A percentile compares a stretch with the other conserved stretches of the same genome.
phyloP scores from a whole-genome alignment of 805 yeast species.

The Candida rishiriensis region DNA sequence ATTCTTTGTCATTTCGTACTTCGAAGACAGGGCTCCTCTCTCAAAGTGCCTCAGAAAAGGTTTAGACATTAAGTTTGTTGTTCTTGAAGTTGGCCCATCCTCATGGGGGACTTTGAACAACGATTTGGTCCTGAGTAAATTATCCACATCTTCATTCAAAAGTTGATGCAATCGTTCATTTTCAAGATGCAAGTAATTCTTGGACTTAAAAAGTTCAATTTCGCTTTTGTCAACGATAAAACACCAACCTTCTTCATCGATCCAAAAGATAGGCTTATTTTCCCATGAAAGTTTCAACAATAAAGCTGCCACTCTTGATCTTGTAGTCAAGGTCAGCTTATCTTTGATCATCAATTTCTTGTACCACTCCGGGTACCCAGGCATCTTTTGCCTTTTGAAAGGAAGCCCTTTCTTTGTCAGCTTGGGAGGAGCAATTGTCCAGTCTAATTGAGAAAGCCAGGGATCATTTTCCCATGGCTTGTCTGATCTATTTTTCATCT shows the following conservation, averaged over 20 bases:
- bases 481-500: conserved; percentile 38
- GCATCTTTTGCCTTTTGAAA: conserved; percentile 68
- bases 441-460: conserved; percentile 87
- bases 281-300: conserved; percentile 82
- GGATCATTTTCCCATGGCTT: conserved; percentile 58
- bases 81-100: conserved; percentile 69
- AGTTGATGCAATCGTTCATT: conserved; percentile 13
- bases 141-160: conserved; percentile 3
- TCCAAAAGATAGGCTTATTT: conserved; percentile 77
- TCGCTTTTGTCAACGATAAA: conserved; percentile 54
- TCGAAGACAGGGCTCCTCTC: conserved; percentile 65
- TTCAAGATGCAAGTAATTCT: conserved; percentile 32
- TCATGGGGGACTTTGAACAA: conserved; percentile 82
- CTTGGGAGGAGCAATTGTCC: conserved; percentile 64
- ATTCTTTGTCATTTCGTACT: conserved; percentile 65
- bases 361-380: conserved; percentile 96
- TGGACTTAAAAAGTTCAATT: conserved; percentile 29
- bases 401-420: conserved; percentile 67
- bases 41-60: conserved; percentile 69
- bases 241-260: conserved; percentile 82
- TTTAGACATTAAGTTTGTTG: conserved; percentile 76
- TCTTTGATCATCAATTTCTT: conserved; percentile 44
- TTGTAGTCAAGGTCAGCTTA: conserved; percentile 54
- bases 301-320: conserved; percentile 73
- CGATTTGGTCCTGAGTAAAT: conserved; percentile 16